Evolutionary conservation across 352 stramenopile genomes (phyloP).

Genomic region (Phytopythium montanum): DNA sequence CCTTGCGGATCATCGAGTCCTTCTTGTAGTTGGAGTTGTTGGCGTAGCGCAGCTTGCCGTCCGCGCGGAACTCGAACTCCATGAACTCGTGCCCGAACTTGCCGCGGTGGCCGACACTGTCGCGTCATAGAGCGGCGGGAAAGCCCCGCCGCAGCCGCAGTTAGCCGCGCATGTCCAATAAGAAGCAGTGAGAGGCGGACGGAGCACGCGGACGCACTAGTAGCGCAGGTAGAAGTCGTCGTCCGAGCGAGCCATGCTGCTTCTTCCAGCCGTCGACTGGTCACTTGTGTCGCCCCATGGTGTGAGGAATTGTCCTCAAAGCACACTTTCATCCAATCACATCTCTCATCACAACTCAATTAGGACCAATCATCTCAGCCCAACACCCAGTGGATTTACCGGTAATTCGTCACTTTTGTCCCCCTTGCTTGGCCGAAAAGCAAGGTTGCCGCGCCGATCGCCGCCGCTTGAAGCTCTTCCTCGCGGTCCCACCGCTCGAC

Average conservation of each 20-base stretch:
- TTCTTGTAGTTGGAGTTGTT: conserved; percentile 99
- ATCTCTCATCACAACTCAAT: not conserved
- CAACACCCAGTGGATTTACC: not conserved
- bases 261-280: not conserved
- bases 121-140: not conserved
- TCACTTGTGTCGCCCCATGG: too few species aligned
- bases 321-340: conserved; percentile 7
- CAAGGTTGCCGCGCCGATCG: not conserved
- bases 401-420: conserved; percentile 10
- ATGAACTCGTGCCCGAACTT: conserved; percentile 98
- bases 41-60: conserved; percentile 93
- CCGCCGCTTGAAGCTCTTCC: not conserved
- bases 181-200: not conserved
- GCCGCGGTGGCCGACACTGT: conserved; percentile 92
- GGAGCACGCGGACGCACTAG: conserved; percentile 49
- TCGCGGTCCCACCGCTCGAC: not conserved
- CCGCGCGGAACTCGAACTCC: conserved; percentile 95
- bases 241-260: conserved; percentile 46
- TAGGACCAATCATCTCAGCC: not conserved
- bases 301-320: not conserved
- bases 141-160: not conserved
- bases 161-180: not conserved
- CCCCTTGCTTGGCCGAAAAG: not conserved
- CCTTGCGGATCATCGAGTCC: conserved; percentile 96
- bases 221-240: conserved; percentile 89